These are phyloP conservation scores for Tetrapisispora nanseiensis DNA, from an alignment of 805 yeast species.

Conservation along the genomic window DNA sequence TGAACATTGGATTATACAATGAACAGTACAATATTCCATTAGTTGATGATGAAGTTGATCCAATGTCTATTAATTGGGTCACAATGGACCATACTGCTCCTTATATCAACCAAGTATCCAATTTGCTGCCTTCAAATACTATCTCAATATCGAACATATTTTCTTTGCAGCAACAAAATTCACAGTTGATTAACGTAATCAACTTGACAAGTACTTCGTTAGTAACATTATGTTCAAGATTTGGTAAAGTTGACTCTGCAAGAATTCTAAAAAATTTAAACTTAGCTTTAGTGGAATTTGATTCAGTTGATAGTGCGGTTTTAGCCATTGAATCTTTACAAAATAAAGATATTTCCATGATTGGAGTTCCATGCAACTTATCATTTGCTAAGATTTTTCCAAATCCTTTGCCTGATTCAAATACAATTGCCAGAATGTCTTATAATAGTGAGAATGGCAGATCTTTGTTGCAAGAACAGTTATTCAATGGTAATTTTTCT, in stretches of 20 bases:
- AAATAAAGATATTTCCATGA: slow-evolving; percentile 65
- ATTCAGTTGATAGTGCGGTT: slow-evolving; percentile 63
- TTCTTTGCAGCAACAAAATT: slow-evolving; percentile 41
- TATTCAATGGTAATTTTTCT: slow-evolving; percentile 25
- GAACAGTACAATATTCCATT: slow-evolving; percentile 22
- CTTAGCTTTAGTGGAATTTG: slow-evolving; percentile 63
- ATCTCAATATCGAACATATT: slow-evolving; percentile 65
- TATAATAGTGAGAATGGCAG: slow-evolving; percentile 8
- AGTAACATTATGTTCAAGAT: slow-evolving; percentile 49
- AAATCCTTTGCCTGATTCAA: slow-evolving; percentile 16
- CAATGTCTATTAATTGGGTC: slow-evolving; percentile 47
- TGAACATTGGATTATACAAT: not conserved
- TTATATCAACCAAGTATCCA: slow-evolving; percentile 63
- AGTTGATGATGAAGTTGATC: slow-evolving; percentile 50
- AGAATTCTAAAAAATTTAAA: slow-evolving; percentile 44
- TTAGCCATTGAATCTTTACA: slow-evolving; percentile 70
- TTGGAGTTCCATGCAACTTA: slow-evolving; percentile 65
- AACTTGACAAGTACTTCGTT: slow-evolving; percentile 37
- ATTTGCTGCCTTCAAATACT: slow-evolving; percentile 70
- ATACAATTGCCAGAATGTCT: not conserved
- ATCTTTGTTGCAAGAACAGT: slow-evolving; percentile 27
- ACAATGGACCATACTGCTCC: slow-evolving; percentile 63
- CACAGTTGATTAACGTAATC: slow-evolving; percentile 38
- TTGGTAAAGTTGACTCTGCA: slow-evolving; percentile 53
- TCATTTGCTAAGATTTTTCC: slow-evolving; percentile 71